Evolutionary conservation across 2,329 filamentous ascomycete species (phyloP), one percentile per base, ranked within the genome.

Genomic region (Niveomyces coronatus): DNA sequence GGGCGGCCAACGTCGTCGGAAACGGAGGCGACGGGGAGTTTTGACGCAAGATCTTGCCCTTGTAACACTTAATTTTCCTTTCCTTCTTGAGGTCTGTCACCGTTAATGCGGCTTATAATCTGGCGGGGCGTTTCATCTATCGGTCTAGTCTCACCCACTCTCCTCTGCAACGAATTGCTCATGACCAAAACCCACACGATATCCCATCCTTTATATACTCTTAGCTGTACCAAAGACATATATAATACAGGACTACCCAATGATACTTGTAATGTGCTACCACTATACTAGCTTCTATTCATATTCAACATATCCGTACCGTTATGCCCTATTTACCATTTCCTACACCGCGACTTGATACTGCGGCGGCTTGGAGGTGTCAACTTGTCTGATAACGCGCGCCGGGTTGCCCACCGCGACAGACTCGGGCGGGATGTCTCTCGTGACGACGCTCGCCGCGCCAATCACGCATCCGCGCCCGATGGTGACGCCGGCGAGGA

Each of bases 401-500:
- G 79, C 80, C 26, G 81, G 81, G 48, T 83, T 85, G 1, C 81
- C 81, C 14, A 67, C 79, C 1, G 76, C 77, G 8, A 68, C 69
- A 45, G 74, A 78, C 7, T 72, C 68, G 4, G 75, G 69, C n/a
- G 39, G 40, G 14, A 85, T 71, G 55, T 81, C 67, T 61, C 81
- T 91, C 3, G 84, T 91, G 17, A 94, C 85, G 4, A 93, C 83
- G 53, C 80, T 85, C 1, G 82, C 85, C 2, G 87, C 86, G 1
- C 85, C 87, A 43, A 94, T 70, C 0, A 79, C 83, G 4, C 65
- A 69, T 0, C 86, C 85, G 39, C 71, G 68, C 0, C 87, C 86
- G 46, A 94, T 81, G 1, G 72, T 88, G 17, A 94, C 77, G 0
- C 86, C 86, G 0, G 84, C 77, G 30, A 88, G 62, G 14, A 94